A percentile compares a stretch with the other conserved stretches of the same genome.
Conservation (phyloP, 768 basidiomycete genomes). For the Holtermanniella nyarrowii region DNA sequence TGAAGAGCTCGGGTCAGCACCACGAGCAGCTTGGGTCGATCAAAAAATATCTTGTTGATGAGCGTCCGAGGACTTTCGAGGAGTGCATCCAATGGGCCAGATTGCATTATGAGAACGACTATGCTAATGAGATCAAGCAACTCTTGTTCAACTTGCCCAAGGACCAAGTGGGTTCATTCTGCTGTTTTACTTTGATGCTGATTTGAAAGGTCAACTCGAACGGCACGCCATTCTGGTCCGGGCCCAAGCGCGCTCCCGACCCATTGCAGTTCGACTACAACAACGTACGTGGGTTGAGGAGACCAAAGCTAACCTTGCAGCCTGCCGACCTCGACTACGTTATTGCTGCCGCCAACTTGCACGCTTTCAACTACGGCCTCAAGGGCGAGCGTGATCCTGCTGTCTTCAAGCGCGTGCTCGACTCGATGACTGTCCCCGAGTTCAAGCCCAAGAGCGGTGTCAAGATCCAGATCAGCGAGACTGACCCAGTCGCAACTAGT, state of each 20-base stretch:
- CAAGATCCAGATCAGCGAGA: conserved; percentile 87
- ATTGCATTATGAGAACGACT: conserved; percentile 86
- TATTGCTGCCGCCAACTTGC: conserved; percentile 87
- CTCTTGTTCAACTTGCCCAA: conserved; percentile 87
- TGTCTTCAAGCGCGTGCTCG: conserved; percentile 72
- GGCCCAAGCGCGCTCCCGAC: conserved; percentile 94
- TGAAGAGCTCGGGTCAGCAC: conserved; percentile 86
- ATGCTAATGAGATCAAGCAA: conserved; percentile 85
- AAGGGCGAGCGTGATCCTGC: conserved; percentile 72
- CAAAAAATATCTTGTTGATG: conserved; percentile 73
- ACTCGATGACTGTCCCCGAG: conserved; percentile 73
- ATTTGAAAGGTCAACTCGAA: conserved; percentile 56
- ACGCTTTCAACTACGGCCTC: conserved; percentile 95
- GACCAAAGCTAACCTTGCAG: conserved; percentile 44
- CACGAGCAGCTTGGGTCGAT: conserved; percentile 82
- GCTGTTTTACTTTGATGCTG: neutral
- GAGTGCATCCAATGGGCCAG: conserved; percentile 97
- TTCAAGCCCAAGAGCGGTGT: conserved; percentile 89
- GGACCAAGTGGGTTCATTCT: conserved; percentile 53
- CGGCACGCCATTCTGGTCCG: conserved; percentile 98
- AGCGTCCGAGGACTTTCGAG: conserved; percentile 90
- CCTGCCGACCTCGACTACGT: conserved; percentile 76
- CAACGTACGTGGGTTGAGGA: conserved; percentile 52
- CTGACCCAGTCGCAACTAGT: conserved; percentile 59
- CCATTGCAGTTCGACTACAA: conserved; percentile 73